Evolutionary conservation across 371 early-diverging fungal species (phyloP).

Genomic region (Syncephalastrum racemosum): DNA sequence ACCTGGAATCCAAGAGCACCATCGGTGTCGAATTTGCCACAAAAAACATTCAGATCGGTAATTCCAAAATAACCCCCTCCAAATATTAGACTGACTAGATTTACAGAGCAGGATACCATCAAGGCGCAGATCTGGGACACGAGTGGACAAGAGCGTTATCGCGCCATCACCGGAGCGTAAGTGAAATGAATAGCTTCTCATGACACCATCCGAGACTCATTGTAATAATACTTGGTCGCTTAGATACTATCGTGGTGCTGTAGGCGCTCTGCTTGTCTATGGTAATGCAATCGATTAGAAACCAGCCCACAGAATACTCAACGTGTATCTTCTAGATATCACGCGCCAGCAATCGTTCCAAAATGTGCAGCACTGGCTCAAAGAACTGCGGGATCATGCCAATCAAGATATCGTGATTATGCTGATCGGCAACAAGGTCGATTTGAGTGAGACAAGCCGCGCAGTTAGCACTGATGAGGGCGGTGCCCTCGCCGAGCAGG

Average conservation of each 20-base stretch:
- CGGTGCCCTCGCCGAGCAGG: conserved; percentile 81
- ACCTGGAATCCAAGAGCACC: conserved; percentile 97
- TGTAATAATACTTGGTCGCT: background rate
- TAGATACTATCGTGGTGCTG: conserved; percentile 44
- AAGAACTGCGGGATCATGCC: conserved; percentile 97
- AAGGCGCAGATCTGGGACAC: conserved; percentile 95
- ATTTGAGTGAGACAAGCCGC: conserved; percentile 82
- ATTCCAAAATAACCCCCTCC: background rate
- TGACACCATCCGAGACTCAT: background rate
- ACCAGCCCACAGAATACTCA: background rate
- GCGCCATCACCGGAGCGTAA: conserved; percentile 74
- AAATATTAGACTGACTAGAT: background rate
- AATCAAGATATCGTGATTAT: conserved; percentile 93
- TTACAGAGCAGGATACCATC: conserved; percentile 41
- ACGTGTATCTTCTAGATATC: conserved; percentile 69
- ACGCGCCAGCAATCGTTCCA: conserved; percentile 96
- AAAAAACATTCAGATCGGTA: conserved; percentile 34
- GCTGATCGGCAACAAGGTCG: conserved; percentile 99
- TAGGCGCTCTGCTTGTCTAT: conserved; percentile 41
- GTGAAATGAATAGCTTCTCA: conserved; percentile 9
- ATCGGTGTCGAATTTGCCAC: conserved; percentile 98
- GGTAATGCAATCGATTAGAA: conserved; percentile 16
- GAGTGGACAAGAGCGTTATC: conserved; percentile 79
- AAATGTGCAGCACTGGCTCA: conserved; percentile 94
- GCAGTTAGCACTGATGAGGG: conserved; percentile 89